Evolutionary conservation across 2,329 filamentous ascomycete species (phyloP), one percentile per base, ranked within the genome.

Genomic region (Zymoseptoria crescenta): DNA sequence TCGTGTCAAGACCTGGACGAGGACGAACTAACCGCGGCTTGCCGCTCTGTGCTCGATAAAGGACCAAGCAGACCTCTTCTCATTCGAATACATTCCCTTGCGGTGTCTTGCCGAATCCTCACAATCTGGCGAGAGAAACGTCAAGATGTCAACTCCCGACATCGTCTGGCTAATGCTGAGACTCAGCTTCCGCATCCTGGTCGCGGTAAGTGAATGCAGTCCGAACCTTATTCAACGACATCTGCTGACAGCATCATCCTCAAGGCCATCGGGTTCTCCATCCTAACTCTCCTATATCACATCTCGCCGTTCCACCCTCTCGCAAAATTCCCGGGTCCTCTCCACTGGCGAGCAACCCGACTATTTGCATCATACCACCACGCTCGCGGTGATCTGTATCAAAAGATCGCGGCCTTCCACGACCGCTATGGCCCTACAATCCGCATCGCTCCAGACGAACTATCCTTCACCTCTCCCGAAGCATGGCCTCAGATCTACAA

Each of bases 401-500:
- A 65, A 16, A 52, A 65, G 27, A 69, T 70, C 20, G 62, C 65
- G 9, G 52, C 59, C 0, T 59, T 70, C 0, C 68, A 70, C n/a
- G 55, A 67, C 20, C 48, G 63, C 49, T 67, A 67, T 49, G 68
- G 68, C 19, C 50, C 59, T 7, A 64, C 67, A 19, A 65, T 70
- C 13, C 66, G 68, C 4, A 66, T 70, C 55, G 65, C 68, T 16
- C 68, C 68, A 2, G 67, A 69, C 35, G 68, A 70, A 52, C 63
- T 70, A 3, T 67, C 65, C 16, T 65, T 69, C 54, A 67, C 66
- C 50, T 56, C 62, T 20, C 68, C 68, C 2, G 62, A 62, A 56
- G 63, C 62, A 48, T 64, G 63, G 45, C 48, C 61, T 2, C 63
- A 68, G 45, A 69, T 70, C 51, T 70, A 67, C 63, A 66, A 67